These are phyloP conservation scores for Beverwykella pulmonaria DNA, from an alignment of 495 filamentous ascomycete genomes.

Conservation along the genomic window DNA sequence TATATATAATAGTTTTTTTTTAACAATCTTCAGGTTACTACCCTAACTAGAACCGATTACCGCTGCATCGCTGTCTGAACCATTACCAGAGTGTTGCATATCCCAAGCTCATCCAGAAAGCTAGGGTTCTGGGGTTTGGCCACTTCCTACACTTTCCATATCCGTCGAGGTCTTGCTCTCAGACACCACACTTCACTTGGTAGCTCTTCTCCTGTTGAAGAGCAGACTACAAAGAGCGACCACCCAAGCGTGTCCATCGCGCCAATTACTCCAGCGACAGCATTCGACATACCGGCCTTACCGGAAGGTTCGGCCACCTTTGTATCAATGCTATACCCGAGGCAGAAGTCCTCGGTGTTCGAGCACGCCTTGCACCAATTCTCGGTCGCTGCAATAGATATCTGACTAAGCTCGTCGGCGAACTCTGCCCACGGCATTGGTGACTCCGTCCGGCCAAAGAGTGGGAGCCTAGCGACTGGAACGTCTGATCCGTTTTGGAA, in stretches of 20 bases:
- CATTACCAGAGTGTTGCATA: no score
- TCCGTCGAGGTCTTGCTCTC: no score
- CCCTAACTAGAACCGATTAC: no score
- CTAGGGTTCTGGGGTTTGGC: no score
- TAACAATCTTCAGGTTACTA: no score
- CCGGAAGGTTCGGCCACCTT: background rate
- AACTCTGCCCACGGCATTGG: slow-evolving; percentile 53
- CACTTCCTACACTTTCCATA: no score
- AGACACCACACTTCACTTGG: no score
- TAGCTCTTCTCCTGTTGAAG: no score
- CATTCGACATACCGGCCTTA: slow-evolving; percentile 13
- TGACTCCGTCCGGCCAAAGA: slow-evolving; percentile 49
- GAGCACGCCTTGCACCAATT: slow-evolving; percentile 55
- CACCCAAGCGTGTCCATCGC: slow-evolving; percentile 21
- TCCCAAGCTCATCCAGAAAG: no score
- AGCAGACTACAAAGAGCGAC: slow-evolving; percentile 12
- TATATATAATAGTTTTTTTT: no score
- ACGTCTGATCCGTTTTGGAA: slow-evolving; percentile 56
- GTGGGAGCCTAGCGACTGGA: slow-evolving; percentile 47
- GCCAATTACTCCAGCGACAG: slow-evolving; percentile 17
- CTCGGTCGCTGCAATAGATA: slow-evolving; percentile 47
- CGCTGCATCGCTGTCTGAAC: no score
- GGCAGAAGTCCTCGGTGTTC: slow-evolving; percentile 38
- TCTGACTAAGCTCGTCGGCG: slow-evolving; percentile 46
- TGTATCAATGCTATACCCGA: background rate